Conservation (phyloP, 1,284 basidiomycete species). For the Ustilago lituana region DNA sequence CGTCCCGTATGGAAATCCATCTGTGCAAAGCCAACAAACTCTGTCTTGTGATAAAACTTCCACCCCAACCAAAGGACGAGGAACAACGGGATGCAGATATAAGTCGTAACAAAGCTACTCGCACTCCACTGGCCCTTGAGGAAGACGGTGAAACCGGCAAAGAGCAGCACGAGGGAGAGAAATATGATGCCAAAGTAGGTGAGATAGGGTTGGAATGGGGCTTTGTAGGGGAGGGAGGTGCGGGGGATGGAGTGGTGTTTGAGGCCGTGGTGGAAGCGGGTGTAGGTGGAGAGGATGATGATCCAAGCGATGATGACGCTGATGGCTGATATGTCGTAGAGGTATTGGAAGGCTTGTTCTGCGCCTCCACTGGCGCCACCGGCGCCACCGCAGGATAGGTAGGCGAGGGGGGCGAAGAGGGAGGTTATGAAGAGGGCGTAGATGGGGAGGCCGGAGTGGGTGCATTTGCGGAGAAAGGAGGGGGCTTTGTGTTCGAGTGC, state of each 20-base stretch:
- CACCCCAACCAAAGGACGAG: conserved; percentile 77
- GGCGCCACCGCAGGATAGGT: conserved; percentile 72
- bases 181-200: conserved; percentile 52
- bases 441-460: conserved; percentile 78
- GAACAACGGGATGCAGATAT: conserved; percentile 79
- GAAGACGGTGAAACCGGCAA: conserved; percentile 68
- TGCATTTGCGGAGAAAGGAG: conserved; percentile 75
- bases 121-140: conserved; percentile 55
- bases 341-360: conserved; percentile 73
- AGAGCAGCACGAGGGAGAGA: conserved; percentile 49
- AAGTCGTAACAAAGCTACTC: conserved; percentile 82
- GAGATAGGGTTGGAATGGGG: conserved; percentile 67
- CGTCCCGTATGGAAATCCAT: conserved; percentile 73
- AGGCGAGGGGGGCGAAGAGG: conserved; percentile 76
- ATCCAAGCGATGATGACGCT: conserved; percentile 82
- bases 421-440: conserved; percentile 76
- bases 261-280: conserved; percentile 77
- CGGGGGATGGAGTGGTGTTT: conserved; percentile 74
- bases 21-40: conserved; percentile 56
- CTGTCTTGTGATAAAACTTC: conserved; percentile 71
- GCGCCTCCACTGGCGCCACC: conserved; percentile 66
- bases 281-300: conserved; percentile 78
- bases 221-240: conserved; percentile 70
- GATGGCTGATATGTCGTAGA: conserved; percentile 74
- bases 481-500: conserved; percentile 81